Conservation (phyloP, 768 basidiomycete species). For the Suillus subluteus region DNA sequence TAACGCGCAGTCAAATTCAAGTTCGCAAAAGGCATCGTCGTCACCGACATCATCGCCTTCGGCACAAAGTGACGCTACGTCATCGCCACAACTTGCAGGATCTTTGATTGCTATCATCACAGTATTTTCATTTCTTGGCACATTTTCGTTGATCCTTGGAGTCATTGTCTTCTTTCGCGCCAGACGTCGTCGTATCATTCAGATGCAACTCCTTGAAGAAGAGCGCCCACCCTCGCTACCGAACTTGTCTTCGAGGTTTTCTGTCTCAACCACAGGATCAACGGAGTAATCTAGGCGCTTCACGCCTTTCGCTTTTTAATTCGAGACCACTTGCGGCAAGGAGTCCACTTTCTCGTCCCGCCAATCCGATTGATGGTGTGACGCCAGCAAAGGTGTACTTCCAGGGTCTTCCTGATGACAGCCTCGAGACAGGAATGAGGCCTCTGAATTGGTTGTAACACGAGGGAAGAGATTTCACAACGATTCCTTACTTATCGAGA, state of each 20-base stretch:
- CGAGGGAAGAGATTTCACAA: background rate
- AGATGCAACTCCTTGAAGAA: conserved; percentile 1
- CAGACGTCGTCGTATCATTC: conserved; percentile 12
- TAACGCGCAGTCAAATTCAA: background rate
- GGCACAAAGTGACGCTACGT: conserved; percentile 4
- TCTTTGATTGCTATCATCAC: conserved; percentile 24
- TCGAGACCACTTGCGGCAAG: background rate
- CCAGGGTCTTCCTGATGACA: background rate
- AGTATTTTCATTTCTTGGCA: conserved; percentile 18
- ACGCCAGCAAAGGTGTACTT: conserved; percentile 1
- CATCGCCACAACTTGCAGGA: conserved; percentile 10
- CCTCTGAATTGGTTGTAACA: conserved; percentile 1
- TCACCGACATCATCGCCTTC: conserved; percentile 1
- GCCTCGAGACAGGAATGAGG: background rate
- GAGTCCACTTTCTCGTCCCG: conserved; percentile 7
- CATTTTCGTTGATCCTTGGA: conserved; percentile 22
- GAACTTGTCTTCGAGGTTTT: conserved; percentile 8
- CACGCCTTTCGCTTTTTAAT: background rate
- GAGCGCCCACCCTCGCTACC: background rate
- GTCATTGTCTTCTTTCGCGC: conserved; percentile 20
- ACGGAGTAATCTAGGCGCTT: background rate
- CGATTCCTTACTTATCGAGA: background rate
- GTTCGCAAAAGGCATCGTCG: background rate
- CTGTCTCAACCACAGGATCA: conserved; percentile 8
- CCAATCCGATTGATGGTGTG: conserved; percentile 17